These are phyloP conservation scores for Penicillium expansum DNA, from an alignment of 2,329 filamentous ascomycete genomes.

Conservation along the genomic window DNA sequence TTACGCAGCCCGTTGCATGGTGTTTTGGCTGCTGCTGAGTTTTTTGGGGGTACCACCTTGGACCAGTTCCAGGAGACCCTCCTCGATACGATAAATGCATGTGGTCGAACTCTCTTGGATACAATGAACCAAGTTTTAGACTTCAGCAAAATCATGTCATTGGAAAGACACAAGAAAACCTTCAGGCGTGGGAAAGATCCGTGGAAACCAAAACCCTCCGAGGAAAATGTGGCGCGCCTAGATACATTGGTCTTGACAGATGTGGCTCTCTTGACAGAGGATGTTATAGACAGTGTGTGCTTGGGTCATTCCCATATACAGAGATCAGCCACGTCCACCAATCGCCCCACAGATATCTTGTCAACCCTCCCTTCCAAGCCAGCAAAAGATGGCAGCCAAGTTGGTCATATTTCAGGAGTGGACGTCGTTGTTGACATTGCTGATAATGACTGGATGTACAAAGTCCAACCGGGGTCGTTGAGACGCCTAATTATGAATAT, in stretches of 20 bases:
- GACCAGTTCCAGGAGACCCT: slow-evolving; percentile 40
- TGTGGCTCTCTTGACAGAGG: no score
- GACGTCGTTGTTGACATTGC: slow-evolving; percentile 1
- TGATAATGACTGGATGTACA: slow-evolving; percentile 23
- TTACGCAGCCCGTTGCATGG: slow-evolving; percentile 48
- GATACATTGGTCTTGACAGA: no score
- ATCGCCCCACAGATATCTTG: background rate
- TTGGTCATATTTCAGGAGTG: background rate
- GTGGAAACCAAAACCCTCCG: slow-evolving; percentile 1
- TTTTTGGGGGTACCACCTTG: slow-evolving; percentile 44
- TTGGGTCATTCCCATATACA: slow-evolving; percentile 17
- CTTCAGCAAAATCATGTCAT: slow-evolving; percentile 31
- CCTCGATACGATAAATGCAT: no score
- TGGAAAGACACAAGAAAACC: slow-evolving; percentile 9
- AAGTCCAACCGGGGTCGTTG: slow-evolving; percentile 23
- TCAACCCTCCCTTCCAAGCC: background rate
- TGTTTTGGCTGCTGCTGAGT: slow-evolving; percentile 47
- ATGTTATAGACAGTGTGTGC: slow-evolving; percentile 26
- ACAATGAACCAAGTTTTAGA: slow-evolving; percentile 40
- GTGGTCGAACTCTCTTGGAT: no score
- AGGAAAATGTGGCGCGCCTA: background rate
- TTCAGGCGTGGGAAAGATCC: slow-evolving; percentile 6
- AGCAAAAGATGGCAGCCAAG: background rate
- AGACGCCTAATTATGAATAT: slow-evolving; percentile 34
- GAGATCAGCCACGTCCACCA: background rate